A percentile compares a stretch with the other conserved stretches of the same genome.
phyloP scores from a whole-genome alignment of 441 rosid species.

The Jatropha podagrica region DNA sequence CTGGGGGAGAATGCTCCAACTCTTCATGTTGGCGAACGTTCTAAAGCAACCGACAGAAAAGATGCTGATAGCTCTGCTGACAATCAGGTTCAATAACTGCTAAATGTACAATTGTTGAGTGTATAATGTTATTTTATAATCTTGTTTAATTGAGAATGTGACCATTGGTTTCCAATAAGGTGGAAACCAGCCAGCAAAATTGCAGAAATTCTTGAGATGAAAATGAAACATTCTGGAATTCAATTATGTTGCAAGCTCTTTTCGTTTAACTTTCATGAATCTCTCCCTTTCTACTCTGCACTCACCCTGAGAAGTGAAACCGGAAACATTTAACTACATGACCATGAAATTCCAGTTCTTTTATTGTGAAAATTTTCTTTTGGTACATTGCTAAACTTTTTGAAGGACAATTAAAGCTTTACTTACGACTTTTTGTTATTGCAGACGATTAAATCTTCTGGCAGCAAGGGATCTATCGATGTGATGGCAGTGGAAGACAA shows the following conservation, averaged over 20 bases:
- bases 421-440: slow-evolving; percentile 13
- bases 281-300: background rate
- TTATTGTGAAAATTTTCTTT: background rate
- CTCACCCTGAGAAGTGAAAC: background rate
- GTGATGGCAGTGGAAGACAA: slow-evolving; percentile 28
- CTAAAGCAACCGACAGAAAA: slow-evolving; percentile 36
- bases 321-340: background rate
- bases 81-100: slow-evolving; percentile 37
- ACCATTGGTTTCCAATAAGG: background rate
- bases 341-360: slow-evolving; percentile 3
- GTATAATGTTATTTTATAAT: background rate
- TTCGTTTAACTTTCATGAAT: background rate
- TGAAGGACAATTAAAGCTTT: slow-evolving; percentile 1
- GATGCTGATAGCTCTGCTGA: slow-evolving; percentile 34
- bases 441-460: slow-evolving; percentile 42
- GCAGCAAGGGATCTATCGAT: slow-evolving; percentile 17
- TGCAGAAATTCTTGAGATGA: background rate
- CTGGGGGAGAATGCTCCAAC: slow-evolving; percentile 33
- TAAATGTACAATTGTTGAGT: background rate
- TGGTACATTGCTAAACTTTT: background rate
- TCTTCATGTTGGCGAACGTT: slow-evolving; percentile 28
- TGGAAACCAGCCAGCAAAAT: background rate
- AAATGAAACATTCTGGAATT: slow-evolving; percentile 1
- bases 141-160: background rate
- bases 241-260: background rate